Evolutionary conservation across 2,329 filamentous ascomycete genomes (phyloP).

Genomic region (Trichoderma asperellum): DNA sequence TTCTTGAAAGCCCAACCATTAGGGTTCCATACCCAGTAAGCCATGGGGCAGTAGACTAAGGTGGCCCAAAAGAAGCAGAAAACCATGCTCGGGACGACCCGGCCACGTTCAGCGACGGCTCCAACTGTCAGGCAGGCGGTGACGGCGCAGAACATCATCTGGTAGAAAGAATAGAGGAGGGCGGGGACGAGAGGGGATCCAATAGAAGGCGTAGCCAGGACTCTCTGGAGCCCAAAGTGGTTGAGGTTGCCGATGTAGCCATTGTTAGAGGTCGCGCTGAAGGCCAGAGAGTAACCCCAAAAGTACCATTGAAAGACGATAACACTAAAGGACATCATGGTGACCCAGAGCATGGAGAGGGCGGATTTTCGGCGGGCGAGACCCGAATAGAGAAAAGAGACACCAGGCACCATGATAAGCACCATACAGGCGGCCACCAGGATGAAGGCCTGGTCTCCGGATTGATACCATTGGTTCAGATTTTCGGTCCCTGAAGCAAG

Average conservation of each 20-base stretch:
- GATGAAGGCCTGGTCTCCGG: slow-evolving; percentile 94
- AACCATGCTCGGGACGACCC: slow-evolving; percentile 89
- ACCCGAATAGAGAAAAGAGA: slow-evolving; percentile 96
- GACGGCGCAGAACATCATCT: slow-evolving; percentile 97
- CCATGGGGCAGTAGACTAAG: slow-evolving; percentile 93
- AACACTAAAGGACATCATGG: slow-evolving; percentile 90
- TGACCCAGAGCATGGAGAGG: slow-evolving; percentile 94
- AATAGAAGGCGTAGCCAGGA: slow-evolving; percentile 80
- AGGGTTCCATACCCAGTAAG: slow-evolving; percentile 94
- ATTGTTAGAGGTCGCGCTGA: slow-evolving; percentile 79
- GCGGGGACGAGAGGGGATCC: slow-evolving; percentile 88
- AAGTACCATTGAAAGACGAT: slow-evolving; percentile 99
- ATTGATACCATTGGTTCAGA: slow-evolving; percentile 92
- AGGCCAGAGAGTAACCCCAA: slow-evolving; percentile 96
- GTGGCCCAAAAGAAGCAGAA: slow-evolving; percentile 97
- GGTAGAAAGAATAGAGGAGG: slow-evolving; percentile 92
- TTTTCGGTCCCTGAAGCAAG: slow-evolving; percentile 70
- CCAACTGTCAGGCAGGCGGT: slow-evolving; percentile 91
- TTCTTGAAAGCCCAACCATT: slow-evolving; percentile 92
- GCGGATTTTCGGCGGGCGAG: slow-evolving; percentile 97
- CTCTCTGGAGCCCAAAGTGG: slow-evolving; percentile 87
- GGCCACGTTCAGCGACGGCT: slow-evolving; percentile 90
- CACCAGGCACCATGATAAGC: slow-evolving; percentile 92
- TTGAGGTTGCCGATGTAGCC: slow-evolving; percentile 89
- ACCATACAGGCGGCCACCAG: slow-evolving; percentile 90